A percentile compares a stretch with the other conserved stretches of the same genome.
Conservation (phyloP, 2,329 filamentous ascomycete species). For the Ophiocordyceps camponoti-leonardi region DNA sequence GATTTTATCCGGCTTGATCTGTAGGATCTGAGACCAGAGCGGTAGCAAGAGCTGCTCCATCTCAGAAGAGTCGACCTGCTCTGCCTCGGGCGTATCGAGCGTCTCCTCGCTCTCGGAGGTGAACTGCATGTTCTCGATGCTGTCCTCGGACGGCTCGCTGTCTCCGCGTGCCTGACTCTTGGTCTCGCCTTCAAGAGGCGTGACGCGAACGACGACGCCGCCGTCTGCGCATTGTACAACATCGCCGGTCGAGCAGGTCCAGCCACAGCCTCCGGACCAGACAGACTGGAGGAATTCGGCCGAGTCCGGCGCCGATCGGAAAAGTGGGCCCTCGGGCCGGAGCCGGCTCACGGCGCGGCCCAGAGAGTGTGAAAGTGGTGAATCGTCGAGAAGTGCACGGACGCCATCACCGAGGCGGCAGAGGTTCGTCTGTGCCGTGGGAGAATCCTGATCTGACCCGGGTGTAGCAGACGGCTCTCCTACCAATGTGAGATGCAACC, state of each 20-base stretch:
- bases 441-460: not conserved
- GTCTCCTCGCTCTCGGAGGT: not conserved
- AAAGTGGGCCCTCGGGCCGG: conserved; percentile 1
- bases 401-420: not conserved
- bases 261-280: not conserved
- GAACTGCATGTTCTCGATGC: not conserved
- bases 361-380: not conserved
- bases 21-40: conserved; percentile 14
- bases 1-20: conserved; percentile 9
- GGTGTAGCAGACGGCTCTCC: not conserved
- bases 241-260: not conserved
- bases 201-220: not conserved
- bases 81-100: not conserved
- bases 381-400: not conserved
- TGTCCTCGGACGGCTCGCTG: not conserved
- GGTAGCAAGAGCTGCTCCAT: conserved; percentile 12
- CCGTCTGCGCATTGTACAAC: not conserved
- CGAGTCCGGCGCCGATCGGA: not conserved
- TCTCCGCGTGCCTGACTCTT: not conserved
- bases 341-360: not conserved
- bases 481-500: not conserved
- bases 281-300: not conserved
- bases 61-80: not conserved
- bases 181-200: not conserved
- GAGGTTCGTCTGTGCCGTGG: not conserved